Conservation (phyloP, 371 early-diverging fungal species). For the Mortierella sp. region DNA sequence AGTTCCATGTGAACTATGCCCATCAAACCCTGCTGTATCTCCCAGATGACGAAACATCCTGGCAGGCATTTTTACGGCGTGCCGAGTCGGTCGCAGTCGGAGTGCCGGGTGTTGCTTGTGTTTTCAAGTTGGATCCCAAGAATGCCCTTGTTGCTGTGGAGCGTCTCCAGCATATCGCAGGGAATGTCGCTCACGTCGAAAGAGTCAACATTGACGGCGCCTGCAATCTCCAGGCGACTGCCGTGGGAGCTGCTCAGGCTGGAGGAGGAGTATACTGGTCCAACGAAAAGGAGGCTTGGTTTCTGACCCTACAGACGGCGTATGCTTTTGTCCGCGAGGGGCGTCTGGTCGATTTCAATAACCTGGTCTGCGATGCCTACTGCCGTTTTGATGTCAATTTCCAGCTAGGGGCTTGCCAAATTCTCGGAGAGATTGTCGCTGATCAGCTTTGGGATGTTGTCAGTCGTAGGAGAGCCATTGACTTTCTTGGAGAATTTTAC, state of each 20-base stretch:
- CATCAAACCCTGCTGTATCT: conserved; percentile 16
- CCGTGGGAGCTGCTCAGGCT: neutral
- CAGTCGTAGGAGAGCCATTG: neutral
- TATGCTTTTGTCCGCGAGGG: neutral
- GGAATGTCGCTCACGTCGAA: neutral
- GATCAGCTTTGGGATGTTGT: neutral
- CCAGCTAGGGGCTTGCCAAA: neutral
- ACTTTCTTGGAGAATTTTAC: neutral
- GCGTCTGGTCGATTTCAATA: neutral
- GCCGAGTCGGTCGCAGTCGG: neutral
- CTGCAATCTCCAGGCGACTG: neutral
- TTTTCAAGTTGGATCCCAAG: conserved; percentile 13
- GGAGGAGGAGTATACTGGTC: neutral
- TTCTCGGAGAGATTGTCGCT: conserved; percentile 14
- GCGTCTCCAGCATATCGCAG: neutral
- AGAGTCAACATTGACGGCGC: neutral
- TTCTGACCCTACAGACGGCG: neutral
- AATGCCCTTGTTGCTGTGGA: neutral
- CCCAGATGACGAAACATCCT: conserved; percentile 8
- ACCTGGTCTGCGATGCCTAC: neutral
- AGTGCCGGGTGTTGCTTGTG: neutral
- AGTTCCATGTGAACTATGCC: conserved; percentile 15
- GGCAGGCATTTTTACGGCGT: neutral
- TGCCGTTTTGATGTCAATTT: neutral
- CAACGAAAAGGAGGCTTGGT: neutral